Conservation (phyloP, 2,329 filamentous ascomycete species). For the Bipolaris bicolor region DNA sequence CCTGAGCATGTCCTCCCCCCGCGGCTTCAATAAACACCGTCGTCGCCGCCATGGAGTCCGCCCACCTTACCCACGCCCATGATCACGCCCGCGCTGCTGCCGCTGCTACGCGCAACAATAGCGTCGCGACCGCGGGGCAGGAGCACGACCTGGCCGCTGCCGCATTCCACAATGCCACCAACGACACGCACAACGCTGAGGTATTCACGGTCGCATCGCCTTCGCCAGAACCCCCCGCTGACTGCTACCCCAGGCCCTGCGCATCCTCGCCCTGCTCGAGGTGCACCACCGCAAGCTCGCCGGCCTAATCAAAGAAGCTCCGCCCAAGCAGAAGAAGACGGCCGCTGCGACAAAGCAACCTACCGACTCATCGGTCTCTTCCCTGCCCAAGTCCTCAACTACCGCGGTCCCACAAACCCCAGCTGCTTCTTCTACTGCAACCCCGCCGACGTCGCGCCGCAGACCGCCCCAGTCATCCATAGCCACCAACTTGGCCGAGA, state of each 20-base stretch:
- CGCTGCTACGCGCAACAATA: conserved; percentile 68
- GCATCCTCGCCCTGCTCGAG: conserved; percentile 84
- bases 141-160: conserved; percentile 88
- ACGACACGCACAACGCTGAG: conserved; percentile 68
- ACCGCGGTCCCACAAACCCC: conserved; percentile 43
- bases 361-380: conserved; percentile 19
- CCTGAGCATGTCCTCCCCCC: conserved; percentile 13
- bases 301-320: conserved; percentile 75
- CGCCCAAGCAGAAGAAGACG: conserved; percentile 39
- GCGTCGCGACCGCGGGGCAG: conserved; percentile 81
- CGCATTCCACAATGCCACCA: conserved; percentile 85
- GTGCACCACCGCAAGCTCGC: conserved; percentile 86
- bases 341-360: conserved; percentile 14
- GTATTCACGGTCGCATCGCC: conserved; percentile 41
- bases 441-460: conserved; percentile 48
- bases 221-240: neutral
- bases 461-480: conserved; percentile 76
- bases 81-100: conserved; percentile 87
- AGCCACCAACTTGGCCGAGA: conserved; percentile 84
- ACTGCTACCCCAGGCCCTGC: conserved; percentile 65
- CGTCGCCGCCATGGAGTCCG: conserved; percentile 66
- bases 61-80: conserved; percentile 77
- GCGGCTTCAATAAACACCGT: neutral
- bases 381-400: conserved; percentile 27
- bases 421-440: conserved; percentile 36